phyloP scores from a whole-genome alignment of 2,329 filamentous ascomycete species.

The Scorias spongiosa region DNA sequence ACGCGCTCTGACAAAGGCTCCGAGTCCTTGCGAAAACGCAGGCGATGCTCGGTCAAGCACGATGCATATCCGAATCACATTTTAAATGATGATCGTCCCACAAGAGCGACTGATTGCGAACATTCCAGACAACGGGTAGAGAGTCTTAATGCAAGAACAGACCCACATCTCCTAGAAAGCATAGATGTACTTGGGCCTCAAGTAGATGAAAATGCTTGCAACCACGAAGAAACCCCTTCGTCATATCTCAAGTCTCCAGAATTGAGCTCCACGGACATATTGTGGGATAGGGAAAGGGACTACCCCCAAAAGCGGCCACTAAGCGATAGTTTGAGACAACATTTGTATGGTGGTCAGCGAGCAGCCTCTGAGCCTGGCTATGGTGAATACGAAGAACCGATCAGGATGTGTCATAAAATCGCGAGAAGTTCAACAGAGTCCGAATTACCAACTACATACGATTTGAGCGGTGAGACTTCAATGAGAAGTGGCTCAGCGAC shows the following conservation, averaged over 20 bases:
- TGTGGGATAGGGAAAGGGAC: not conserved
- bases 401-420: not conserved
- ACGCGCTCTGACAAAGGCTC: too few relatives aligned
- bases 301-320: not conserved
- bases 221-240: conserved; percentile 4
- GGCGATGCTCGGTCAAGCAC: not conserved
- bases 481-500: conserved; percentile 10
- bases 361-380: conserved; percentile 1
- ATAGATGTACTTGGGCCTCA: too few relatives aligned
- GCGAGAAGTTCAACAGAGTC: conserved; percentile 8
- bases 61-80: not conserved
- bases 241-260: conserved; percentile 11
- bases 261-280: conserved; percentile 5
- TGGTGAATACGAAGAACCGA: not conserved
- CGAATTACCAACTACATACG: conserved; percentile 21
- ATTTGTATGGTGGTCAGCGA: not conserved
- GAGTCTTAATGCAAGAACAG: too few relatives aligned
- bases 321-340: conserved; percentile 1
- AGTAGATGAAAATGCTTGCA: too few relatives aligned
- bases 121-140: too few relatives aligned
- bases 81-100: not conserved
- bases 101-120: not conserved
- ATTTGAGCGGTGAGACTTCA: conserved; percentile 15
- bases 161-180: too few relatives aligned
- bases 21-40: conserved; percentile 2